Evolutionary conservation across 352 stramenopile species (phyloP).

Genomic region (Phytophthora citrophthora): DNA sequence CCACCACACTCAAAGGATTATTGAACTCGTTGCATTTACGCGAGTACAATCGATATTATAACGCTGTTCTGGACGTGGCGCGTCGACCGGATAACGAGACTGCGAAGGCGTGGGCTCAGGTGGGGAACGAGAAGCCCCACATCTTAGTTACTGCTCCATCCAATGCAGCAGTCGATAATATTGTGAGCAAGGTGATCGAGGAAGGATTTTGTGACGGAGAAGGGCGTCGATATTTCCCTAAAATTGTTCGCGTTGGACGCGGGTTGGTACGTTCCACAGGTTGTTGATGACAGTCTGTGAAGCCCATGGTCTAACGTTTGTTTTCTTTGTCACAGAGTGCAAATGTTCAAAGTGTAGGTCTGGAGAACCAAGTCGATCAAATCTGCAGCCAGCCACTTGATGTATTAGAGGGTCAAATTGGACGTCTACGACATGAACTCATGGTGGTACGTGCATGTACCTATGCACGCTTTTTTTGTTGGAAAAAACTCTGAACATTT

Average conservation of each 20-base stretch:
- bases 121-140: conserved; percentile 92
- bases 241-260: conserved; percentile 94
- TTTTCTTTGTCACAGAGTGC: conserved; percentile 49
- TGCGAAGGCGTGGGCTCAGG: conserved; percentile 77
- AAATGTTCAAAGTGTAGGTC: conserved; percentile 77
- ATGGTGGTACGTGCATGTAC: conserved; percentile 47
- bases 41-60: conserved; percentile 94
- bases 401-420: conserved; percentile 70
- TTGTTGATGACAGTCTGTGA: neutral
- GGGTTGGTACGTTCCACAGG: conserved; percentile 58
- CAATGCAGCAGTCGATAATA: conserved; percentile 97
- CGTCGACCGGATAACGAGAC: conserved; percentile 81
- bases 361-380: conserved; percentile 88
- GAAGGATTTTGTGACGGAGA: conserved; percentile 95
- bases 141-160: conserved; percentile 94
- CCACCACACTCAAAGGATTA: conserved; percentile 91
- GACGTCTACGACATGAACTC: conserved; percentile 56
- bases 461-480: neutral
- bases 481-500: neutral
- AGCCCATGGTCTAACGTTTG: conserved; percentile 4
- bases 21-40: conserved; percentile 93
- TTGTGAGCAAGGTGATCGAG: conserved; percentile 96
- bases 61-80: conserved; percentile 85
- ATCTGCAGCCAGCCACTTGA: conserved; percentile 81
- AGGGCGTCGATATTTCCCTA: conserved; percentile 93